A percentile compares a stretch with the other conserved stretches of the same genome.
phyloP scores from a whole-genome alignment of 2,329 filamentous ascomycete species.

The Colletotrichum navitas region DNA sequence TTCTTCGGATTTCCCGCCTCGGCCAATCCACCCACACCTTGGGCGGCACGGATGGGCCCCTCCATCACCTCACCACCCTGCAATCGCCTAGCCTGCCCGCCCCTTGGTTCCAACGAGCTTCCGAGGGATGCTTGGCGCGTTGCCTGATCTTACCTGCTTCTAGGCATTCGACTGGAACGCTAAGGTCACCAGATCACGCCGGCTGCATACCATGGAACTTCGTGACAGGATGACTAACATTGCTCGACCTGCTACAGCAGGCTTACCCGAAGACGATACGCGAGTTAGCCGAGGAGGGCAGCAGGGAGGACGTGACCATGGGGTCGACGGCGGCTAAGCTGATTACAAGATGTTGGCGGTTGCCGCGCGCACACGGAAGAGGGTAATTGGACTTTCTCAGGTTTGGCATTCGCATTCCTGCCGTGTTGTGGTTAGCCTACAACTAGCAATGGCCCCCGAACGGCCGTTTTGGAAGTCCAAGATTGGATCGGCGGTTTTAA shows the following conservation, averaged over 20 bases:
- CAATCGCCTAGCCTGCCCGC: conserved; percentile 21
- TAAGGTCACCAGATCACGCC: conserved; percentile 36
- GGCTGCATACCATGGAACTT: conserved; percentile 26
- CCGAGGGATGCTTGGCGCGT: conserved; percentile 30
- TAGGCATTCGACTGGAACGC: conserved; percentile 17
- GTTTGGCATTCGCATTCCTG: not conserved
- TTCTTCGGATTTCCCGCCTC: conserved; percentile 37
- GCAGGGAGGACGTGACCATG: not conserved
- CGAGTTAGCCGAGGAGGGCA: conserved; percentile 1
- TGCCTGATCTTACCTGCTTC: conserved; percentile 39
- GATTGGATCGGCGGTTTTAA: not conserved
- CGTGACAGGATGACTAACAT: not conserved
- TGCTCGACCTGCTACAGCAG: conserved; percentile 10
- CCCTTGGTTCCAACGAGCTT: conserved; percentile 21
- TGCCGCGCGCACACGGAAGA: not conserved
- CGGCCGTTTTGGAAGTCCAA: not conserved
- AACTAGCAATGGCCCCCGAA: not conserved
- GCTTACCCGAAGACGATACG: not conserved
- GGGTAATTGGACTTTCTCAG: not conserved
- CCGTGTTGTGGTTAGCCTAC: no score
- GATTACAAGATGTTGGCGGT: not conserved
- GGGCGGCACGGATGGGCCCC: conserved; percentile 20
- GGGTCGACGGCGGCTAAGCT: not conserved
- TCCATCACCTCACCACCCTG: conserved; percentile 21
- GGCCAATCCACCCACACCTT: conserved; percentile 32